Evolutionary conservation across 352 stramenopile species (phyloP).

Genomic region (Globisporangium abappressorium): DNA sequence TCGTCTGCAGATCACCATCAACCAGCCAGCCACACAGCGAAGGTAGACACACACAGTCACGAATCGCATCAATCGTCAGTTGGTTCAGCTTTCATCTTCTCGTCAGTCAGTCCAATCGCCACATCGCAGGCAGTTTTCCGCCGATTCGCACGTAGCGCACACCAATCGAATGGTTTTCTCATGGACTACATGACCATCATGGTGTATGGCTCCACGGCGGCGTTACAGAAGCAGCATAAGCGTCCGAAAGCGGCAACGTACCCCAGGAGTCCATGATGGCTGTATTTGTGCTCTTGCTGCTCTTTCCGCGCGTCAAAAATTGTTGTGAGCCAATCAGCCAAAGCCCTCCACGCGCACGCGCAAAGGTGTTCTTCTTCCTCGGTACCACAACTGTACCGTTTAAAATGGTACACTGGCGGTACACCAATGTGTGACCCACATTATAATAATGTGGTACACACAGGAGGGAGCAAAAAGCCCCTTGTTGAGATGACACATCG

Average conservation of each 20-base stretch:
- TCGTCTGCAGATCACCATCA: slow-evolving; percentile 43
- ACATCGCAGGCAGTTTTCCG: not conserved
- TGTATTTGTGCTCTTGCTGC: not conserved
- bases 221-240: not conserved
- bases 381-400: not conserved
- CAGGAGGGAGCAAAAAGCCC: not conserved
- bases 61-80: not conserved
- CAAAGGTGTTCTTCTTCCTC: not conserved
- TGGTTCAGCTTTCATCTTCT: not conserved
- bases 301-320: slow-evolving; percentile 5
- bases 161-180: not conserved
- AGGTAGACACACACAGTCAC: not conserved
- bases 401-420: not conserved
- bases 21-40: not conserved
- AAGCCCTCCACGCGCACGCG: not conserved
- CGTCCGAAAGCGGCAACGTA: slow-evolving; percentile 28
- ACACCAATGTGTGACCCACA: not conserved
- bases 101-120: not conserved
- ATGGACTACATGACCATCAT: not conserved
- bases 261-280: slow-evolving; percentile 76
- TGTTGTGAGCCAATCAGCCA: slow-evolving; percentile 1
- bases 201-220: too few relatives aligned
- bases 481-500: not conserved
- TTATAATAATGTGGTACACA: not conserved
- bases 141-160: not conserved